These are phyloP conservation scores for Centella asiatica DNA, from an alignment of 129 eudicot genomes.

Conservation along the genomic window DNA sequence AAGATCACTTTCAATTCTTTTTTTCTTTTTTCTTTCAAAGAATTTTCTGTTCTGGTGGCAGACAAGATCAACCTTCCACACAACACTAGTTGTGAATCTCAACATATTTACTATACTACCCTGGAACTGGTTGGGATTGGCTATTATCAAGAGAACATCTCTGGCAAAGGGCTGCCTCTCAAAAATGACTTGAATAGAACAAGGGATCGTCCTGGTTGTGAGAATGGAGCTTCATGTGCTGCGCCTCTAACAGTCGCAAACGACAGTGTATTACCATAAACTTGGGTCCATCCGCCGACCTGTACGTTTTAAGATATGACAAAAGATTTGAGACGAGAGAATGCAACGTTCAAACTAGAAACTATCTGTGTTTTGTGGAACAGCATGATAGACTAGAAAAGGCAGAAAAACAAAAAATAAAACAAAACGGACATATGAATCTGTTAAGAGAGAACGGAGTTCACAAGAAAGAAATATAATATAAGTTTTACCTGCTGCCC, in stretches of 20 bases:
- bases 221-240: slow-evolving; percentile 46
- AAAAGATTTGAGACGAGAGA: too few species aligned
- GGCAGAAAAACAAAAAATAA: neutral
- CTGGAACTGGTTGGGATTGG: neutral
- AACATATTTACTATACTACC: neutral
- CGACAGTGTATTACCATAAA: slow-evolving; percentile 43
- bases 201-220: slow-evolving; percentile 42
- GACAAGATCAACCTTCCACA: neutral
- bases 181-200: slow-evolving; percentile 49
- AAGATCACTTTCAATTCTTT: too few species aligned
- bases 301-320: neutral
- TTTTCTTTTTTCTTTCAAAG: neutral
- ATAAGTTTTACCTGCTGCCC: slow-evolving; percentile 43
- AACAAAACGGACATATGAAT: too few species aligned
- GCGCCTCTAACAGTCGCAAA: slow-evolving; percentile 40
- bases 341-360: too few species aligned
- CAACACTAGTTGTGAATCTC: neutral
- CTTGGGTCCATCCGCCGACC: slow-evolving; percentile 43
- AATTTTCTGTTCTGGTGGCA: neutral
- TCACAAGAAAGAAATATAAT: too few species aligned
- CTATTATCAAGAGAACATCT: slow-evolving; percentile 2
- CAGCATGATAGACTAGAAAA: too few species aligned
- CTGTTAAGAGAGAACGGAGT: too few species aligned
- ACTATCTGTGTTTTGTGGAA: too few species aligned
- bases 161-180: slow-evolving; percentile 31